A percentile compares a stretch with the other conserved stretches of the same genome.
Conservation (phyloP, 768 basidiomycete genomes). For the Tylopilus intermedius region DNA sequence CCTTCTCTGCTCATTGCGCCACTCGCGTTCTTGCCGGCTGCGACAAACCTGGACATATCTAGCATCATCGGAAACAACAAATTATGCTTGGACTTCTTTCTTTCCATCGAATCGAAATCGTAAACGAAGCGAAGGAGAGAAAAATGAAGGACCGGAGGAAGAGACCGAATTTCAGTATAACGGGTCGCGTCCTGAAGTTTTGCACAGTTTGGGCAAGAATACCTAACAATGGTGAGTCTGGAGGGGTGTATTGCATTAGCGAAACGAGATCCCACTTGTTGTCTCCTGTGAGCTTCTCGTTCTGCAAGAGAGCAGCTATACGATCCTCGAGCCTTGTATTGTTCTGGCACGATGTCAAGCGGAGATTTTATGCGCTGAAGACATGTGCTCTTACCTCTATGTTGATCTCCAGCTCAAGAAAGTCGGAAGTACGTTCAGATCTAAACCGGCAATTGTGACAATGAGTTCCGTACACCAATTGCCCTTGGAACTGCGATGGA, state of each 20-base stretch:
- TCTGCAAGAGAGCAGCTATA: constrained; percentile 56
- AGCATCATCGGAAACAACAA: constrained; percentile 73
- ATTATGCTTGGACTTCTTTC: constrained; percentile 81
- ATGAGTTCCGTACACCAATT: constrained; percentile 71
- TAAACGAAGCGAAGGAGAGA: constrained; percentile 92
- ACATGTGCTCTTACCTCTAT: constrained; percentile 48
- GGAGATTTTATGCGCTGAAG: not conserved
- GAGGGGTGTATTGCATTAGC: not conserved
- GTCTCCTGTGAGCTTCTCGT: constrained; percentile 74
- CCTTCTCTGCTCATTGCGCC: constrained; percentile 15
- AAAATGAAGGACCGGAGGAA: constrained; percentile 89
- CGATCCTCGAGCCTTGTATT: constrained; percentile 71
- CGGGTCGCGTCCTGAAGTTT: constrained; percentile 74
- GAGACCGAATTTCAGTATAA: constrained; percentile 58
- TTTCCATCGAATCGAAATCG: constrained; percentile 68
- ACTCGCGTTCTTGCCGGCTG: constrained; percentile 22
- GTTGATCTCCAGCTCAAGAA: constrained; percentile 85
- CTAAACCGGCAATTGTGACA: constrained; percentile 65
- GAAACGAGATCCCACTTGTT: constrained; percentile 55
- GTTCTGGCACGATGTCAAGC: constrained; percentile 39
- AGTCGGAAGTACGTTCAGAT: constrained; percentile 68
- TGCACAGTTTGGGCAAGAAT: constrained; percentile 73
- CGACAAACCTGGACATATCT: constrained; percentile 67
- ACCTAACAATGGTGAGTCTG: constrained; percentile 41
- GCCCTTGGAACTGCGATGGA: constrained; percentile 74